Evolutionary conservation across 2,329 filamentous ascomycete genomes (phyloP).

Genomic region (Paracorniculantispora psalliotae): DNA sequence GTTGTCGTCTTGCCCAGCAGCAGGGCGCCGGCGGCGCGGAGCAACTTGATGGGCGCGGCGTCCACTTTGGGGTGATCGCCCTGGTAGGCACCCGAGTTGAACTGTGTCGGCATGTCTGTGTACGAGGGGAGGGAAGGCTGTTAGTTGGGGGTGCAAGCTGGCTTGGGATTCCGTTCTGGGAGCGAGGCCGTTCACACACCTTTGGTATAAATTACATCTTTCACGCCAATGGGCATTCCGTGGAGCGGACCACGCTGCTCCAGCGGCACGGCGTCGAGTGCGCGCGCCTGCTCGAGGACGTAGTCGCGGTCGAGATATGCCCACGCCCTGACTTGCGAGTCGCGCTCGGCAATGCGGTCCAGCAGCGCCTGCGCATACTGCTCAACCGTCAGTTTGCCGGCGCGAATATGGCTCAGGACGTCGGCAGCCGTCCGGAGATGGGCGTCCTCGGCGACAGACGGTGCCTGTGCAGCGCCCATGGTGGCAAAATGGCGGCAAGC

Average conservation of each 20-base stretch:
- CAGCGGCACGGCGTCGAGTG: constrained; percentile 44
- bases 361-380: constrained; percentile 45
- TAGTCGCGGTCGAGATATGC: constrained; percentile 39
- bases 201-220: constrained; percentile 56
- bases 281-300: constrained; percentile 45
- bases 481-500: not conserved
- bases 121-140: not conserved
- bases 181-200: too few relatives aligned
- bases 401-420: constrained; percentile 31
- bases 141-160: too few relatives aligned
- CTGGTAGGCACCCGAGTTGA: constrained; percentile 51
- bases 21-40: constrained; percentile 14
- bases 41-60: constrained; percentile 16
- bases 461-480: constrained; percentile 15
- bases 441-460: constrained; percentile 4
- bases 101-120: constrained; percentile 52
- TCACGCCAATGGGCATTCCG: constrained; percentile 53
- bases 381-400: constrained; percentile 41
- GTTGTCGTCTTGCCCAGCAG: constrained; percentile 40
- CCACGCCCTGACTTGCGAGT: constrained; percentile 46
- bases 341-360: constrained; percentile 37
- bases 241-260: constrained; percentile 50
- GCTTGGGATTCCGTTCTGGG: too few relatives aligned
- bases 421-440: constrained; percentile 33
- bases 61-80: constrained; percentile 22